A percentile compares a stretch with the other conserved stretches of the same genome.
Evolutionary conservation across 1,284 basidiomycete genomes (phyloP).

Genomic region (Rhodotorula sp.): DNA sequence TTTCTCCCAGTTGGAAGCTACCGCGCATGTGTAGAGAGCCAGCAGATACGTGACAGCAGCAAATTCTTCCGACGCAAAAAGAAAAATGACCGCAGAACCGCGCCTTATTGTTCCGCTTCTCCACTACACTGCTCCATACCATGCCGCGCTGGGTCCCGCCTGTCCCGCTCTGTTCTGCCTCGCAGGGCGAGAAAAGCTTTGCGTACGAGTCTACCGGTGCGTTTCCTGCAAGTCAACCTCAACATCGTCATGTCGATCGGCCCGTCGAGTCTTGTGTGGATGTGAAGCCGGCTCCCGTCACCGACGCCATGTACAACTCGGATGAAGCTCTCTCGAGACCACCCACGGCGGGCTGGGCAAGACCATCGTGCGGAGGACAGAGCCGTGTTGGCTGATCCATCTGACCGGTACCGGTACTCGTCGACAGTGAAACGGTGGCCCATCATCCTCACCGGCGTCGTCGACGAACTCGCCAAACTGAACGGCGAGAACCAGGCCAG

Average conservation of each 20-base stretch:
- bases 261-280: too few species aligned
- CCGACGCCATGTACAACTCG: not conserved
- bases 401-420: constrained; percentile 48
- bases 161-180: constrained; percentile 34
- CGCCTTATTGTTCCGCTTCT: not conserved
- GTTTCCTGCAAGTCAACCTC: not conserved
- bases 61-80: too few species aligned
- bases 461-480: constrained; percentile 65
- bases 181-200: constrained; percentile 25
- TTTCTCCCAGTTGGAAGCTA: too few species aligned
- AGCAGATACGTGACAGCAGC: too few species aligned
- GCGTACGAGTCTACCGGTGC: constrained; percentile 38
- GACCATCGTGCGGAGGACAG: not conserved
- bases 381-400: not conserved
- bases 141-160: constrained; percentile 35
- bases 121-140: not conserved
- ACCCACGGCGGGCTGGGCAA: not conserved
- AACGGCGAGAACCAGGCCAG: constrained; percentile 41
- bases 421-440: constrained; percentile 65
- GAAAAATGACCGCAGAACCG: too few species aligned
- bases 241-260: not conserved
- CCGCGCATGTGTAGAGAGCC: too few species aligned
- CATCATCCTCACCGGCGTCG: constrained; percentile 74
- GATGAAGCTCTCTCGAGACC: not conserved
- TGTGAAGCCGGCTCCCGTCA: too few species aligned